phyloP scores from a whole-genome alignment of 768 basidiomycete species.

The Candolleomyces aberdarensis region DNA sequence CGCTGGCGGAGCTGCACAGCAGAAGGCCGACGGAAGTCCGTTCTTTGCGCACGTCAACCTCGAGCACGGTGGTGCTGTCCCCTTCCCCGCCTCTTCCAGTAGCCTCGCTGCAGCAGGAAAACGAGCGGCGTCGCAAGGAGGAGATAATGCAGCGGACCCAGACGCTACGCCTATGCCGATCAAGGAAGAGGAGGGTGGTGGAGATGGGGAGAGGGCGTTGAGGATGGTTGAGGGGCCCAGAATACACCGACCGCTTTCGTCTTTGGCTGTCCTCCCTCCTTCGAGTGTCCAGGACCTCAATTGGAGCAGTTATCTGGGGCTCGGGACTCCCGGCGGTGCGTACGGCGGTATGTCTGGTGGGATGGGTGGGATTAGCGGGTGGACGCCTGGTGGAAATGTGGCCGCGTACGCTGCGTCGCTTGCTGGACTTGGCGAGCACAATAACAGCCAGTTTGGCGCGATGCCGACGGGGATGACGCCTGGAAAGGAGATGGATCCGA shows the following conservation, averaged over 20 bases:
- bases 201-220: conserved; percentile 2
- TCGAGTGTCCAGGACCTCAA: conserved; percentile 1
- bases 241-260: conserved; percentile 8
- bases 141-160: conserved; percentile 27
- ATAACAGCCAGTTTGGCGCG: neutral
- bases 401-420: neutral
- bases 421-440: neutral
- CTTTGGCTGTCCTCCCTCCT: conserved; percentile 4
- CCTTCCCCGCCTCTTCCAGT: neutral
- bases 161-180: conserved; percentile 48
- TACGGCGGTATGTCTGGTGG: neutral
- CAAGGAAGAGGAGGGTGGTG: conserved; percentile 17
- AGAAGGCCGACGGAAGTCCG: conserved; percentile 29
- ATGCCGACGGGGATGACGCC: conserved; percentile 10
- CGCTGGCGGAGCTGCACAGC: conserved; percentile 31
- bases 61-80: neutral
- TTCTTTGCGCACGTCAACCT: conserved; percentile 48
- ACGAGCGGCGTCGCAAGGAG: neutral
- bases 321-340: neutral
- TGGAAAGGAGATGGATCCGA: conserved; percentile 23
- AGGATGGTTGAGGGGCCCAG: neutral
- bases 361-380: neutral
- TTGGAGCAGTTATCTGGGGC: neutral
- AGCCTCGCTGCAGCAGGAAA: too few relatives aligned
- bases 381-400: conserved; percentile 4